These are phyloP conservation scores for Chrysoporthe austroafricana DNA, from an alignment of 2,329 filamentous ascomycete genomes.

Conservation along the genomic window DNA sequence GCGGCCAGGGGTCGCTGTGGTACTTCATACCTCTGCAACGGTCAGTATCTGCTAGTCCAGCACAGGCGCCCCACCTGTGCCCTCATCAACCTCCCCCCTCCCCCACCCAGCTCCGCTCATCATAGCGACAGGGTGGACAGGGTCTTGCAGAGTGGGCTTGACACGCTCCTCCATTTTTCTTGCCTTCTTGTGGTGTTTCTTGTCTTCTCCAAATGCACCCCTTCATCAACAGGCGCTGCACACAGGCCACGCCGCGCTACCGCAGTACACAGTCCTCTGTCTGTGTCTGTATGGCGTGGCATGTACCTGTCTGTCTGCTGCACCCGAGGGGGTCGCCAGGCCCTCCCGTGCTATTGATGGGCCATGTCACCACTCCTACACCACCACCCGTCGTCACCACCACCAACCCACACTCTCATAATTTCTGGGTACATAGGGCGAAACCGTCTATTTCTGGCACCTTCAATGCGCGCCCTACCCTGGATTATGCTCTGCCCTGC, in stretches of 20 bases:
- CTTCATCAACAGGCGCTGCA: constrained; percentile 23
- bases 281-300: too few relatives aligned
- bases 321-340: not conserved
- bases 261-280: too few relatives aligned
- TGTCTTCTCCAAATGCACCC: constrained; percentile 27
- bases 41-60: constrained; percentile 3
- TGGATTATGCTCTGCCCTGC: constrained; percentile 3
- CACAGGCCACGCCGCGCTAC: not conserved
- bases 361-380: not conserved
- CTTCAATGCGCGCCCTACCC: not conserved
- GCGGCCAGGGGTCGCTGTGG: not conserved
- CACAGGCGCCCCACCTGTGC: not conserved
- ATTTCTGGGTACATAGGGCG: constrained; percentile 3
- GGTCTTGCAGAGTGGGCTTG: constrained; percentile 15
- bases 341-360: not conserved
- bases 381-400: constrained; percentile 2
- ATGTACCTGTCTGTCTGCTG: too few relatives aligned
- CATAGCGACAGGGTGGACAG: constrained; percentile 1
- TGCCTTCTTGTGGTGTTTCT: constrained; percentile 19
- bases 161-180: constrained; percentile 20
- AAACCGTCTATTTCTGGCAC: constrained; percentile 6
- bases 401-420: not conserved
- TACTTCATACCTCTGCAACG: constrained; percentile 3
- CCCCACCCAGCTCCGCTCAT: constrained; percentile 7
- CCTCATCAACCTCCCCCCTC: constrained; percentile 2